Percentiles rank a stretch among this genome's conserved stretches.
Conservation (phyloP, 441 rosid species). For the Geranium incanum region DNA sequence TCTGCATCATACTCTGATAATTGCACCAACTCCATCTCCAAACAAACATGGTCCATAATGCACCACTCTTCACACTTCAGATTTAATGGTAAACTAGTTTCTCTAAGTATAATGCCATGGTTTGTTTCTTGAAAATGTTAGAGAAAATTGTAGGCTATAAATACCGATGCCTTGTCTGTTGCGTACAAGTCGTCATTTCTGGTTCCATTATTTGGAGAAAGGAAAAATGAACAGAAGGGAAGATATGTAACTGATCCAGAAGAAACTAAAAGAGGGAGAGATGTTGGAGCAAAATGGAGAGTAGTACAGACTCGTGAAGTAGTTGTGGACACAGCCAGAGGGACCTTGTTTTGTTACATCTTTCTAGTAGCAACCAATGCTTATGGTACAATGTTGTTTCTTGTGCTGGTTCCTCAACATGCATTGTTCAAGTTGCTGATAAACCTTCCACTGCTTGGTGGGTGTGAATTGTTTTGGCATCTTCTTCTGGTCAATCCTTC, state of each 20-base stretch:
- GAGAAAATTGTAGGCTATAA: background rate
- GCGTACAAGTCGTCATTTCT: background rate
- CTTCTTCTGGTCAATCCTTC: constrained; percentile 9
- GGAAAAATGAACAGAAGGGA: background rate
- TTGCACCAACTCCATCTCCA: background rate
- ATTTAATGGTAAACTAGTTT: background rate
- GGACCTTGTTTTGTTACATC: constrained; percentile 14
- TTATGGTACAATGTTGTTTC: constrained; percentile 22
- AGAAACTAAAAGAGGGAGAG: background rate
- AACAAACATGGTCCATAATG: background rate
- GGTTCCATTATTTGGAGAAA: constrained; percentile 2
- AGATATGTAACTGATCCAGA: background rate
- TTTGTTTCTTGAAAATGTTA: background rate
- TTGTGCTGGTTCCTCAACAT: constrained; percentile 15
- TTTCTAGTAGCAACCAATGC: constrained; percentile 18
- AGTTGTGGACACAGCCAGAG: constrained; percentile 32
- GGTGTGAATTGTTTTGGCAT: constrained; percentile 4
- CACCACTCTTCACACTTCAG: background rate
- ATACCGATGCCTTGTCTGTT: background rate
- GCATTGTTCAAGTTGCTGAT: constrained; percentile 3
- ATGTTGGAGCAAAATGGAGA: constrained; percentile 17
- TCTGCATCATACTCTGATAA: background rate
- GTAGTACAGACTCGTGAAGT: constrained; percentile 10
- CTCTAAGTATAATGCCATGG: background rate
- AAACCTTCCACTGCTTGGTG: no score